A percentile compares a stretch with the other conserved stretches of the same genome.
Conservation (phyloP, 306 rosid genomes). For the Cucurbita ficifolia region DNA sequence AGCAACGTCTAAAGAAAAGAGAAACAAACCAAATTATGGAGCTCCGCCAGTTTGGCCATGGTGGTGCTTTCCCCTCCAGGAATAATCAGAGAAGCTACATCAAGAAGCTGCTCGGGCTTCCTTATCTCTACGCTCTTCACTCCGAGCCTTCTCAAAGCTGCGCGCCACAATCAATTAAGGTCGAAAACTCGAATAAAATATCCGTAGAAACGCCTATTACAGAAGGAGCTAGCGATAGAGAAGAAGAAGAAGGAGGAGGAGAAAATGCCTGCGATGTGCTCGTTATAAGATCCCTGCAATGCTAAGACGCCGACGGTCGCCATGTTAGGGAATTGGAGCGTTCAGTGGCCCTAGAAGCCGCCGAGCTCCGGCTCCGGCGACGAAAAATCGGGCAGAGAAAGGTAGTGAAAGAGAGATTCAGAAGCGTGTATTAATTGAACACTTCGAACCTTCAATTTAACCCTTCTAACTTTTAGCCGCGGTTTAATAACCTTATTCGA, state of each 20-base stretch:
- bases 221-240: not conserved
- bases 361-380: not conserved
- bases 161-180: not conserved
- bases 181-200: not conserved
- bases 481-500: too few species aligned
- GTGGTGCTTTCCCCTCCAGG: constrained; percentile 99
- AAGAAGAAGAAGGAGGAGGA: not conserved
- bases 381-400: not conserved
- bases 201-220: not conserved
- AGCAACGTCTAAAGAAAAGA: not conserved
- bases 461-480: too few species aligned
- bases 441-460: not conserved
- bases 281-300: constrained; percentile 85
- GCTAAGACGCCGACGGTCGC: constrained; percentile 89
- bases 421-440: not conserved
- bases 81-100: constrained; percentile 59
- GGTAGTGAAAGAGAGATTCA: not conserved
- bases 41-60: constrained; percentile 92
- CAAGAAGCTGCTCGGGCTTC: constrained; percentile 77
- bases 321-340: constrained; percentile 19
- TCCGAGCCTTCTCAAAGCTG: constrained; percentile 75
- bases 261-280: constrained; percentile 64
- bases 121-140: constrained; percentile 77
- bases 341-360: not conserved
- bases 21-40: constrained; percentile 49